phyloP scores from a whole-genome alignment of 768 basidiomycete species.

The Tricholoma bakamatsutake region DNA sequence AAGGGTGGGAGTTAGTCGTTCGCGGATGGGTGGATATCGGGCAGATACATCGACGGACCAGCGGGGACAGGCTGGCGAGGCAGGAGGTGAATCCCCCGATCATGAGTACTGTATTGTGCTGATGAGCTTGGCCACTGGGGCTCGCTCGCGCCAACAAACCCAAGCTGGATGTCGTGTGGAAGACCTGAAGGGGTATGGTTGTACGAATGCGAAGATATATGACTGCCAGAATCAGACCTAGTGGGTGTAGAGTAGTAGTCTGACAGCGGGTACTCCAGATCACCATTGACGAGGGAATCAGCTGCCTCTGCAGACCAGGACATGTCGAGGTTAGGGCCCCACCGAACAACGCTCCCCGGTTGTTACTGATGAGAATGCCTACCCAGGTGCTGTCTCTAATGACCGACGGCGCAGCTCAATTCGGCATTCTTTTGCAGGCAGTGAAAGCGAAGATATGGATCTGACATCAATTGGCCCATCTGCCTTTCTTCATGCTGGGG shows the following conservation, averaged over 20 bases:
- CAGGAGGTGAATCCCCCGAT: constrained; percentile 5
- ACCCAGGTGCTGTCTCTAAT: constrained; percentile 46
- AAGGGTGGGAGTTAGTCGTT: constrained; percentile 1
- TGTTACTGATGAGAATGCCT: constrained; percentile 61
- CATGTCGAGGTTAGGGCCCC: constrained; percentile 8
- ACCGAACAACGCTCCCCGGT: constrained; percentile 13
- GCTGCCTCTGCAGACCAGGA: background rate
- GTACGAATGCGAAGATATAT: background rate
- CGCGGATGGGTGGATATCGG: constrained; percentile 1
- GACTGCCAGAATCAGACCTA: background rate
- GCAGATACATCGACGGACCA: background rate
- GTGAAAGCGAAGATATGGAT: constrained; percentile 63
- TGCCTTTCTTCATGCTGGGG: constrained; percentile 32
- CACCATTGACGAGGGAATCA: background rate
- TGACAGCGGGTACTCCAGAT: background rate
- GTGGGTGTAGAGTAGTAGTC: background rate
- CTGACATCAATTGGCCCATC: constrained; percentile 49
- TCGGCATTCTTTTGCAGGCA: constrained; percentile 49
- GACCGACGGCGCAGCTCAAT: constrained; percentile 51
- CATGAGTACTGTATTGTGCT: constrained; percentile 3
- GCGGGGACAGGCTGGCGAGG: constrained; percentile 2
- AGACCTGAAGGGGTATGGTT: background rate
- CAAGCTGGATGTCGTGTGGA: background rate
- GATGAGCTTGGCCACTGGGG: background rate
- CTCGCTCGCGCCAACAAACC: background rate